Evolutionary conservation across 768 basidiomycete species (phyloP), one percentile per base, ranked within the genome.

Genomic region (Tylopilus subfusipes): DNA sequence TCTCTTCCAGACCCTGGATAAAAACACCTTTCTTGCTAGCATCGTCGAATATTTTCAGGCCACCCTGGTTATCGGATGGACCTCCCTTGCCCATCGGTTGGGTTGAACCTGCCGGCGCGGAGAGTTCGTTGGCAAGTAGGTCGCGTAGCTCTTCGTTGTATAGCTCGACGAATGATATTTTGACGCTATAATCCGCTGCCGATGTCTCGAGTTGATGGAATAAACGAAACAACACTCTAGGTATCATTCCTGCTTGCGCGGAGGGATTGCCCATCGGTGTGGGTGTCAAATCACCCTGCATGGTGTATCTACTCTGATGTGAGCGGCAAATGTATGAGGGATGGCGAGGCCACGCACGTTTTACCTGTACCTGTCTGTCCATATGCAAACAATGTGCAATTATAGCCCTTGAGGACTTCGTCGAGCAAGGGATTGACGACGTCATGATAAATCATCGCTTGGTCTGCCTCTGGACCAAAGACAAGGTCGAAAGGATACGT

Each of bases 81-180:
- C 60, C 66, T 7, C 70, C 72, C 71, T 83, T 80, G 22, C 86
- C 86, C 91, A 92, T 93, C 0, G 91, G 89, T 58, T 93, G 90
- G 11, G 75, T 76, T 50, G 77, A 80, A 30, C 85, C 85, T 4
- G 75, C 73, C 4, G 90, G 89, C 2, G 85, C 79, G 1, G 83
- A 68, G 45, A 93, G 78, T n/a, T 96, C 93, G 48, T 75, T 76
- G 12, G 90, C 82, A 29, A 98, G 82, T 25, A 99, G 82, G 69
- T 99, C 97, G 22, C 97, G 88, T 7, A 99, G 82, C 67, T 98
- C 97, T 75, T 99, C 97, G 68, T 99, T 99, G 72, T 98, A 99
- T 21, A 99, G 78, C 68, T 99, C 97, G 50, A 99, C 78, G 69
- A 86, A 98, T 0, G 94, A 96, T 50, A 96, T 82, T 65, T 91